phyloP scores from a whole-genome alignment of 148 eudicot genomes.

The Cornus florida region DNA sequence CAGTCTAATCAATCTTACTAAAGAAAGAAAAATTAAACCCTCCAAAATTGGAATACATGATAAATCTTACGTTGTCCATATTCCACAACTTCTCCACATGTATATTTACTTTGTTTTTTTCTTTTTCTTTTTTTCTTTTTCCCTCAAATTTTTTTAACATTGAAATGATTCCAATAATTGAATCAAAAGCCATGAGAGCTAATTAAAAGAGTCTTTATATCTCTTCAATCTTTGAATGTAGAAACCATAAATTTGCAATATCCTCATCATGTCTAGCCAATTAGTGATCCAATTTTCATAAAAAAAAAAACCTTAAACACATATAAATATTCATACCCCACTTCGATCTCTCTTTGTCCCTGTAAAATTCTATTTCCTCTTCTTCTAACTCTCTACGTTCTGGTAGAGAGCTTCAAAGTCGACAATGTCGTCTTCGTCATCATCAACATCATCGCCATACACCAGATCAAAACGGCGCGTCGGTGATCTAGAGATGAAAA shows the following conservation, averaged over 20 bases:
- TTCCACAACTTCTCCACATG: neutral
- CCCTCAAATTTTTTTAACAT: neutral
- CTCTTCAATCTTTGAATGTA: neutral
- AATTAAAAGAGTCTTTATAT: too few species aligned
- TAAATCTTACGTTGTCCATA: slow-evolving; percentile 1
- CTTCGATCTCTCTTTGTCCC: too few species aligned
- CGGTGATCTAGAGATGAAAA: slow-evolving; percentile 11
- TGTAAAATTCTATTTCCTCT: too few species aligned
- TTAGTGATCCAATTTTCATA: too few species aligned
- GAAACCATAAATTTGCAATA: neutral
- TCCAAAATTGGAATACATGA: neutral
- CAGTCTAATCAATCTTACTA: too few species aligned
- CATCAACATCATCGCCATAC: neutral
- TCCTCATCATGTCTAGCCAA: neutral
- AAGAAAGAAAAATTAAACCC: neutral
- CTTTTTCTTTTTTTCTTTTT: neutral
- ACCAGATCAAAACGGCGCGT: neutral
- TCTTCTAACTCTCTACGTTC: too few species aligned
- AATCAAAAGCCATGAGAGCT: neutral
- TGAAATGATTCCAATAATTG: too few species aligned
- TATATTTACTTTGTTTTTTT: neutral
- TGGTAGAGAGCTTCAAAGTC: neutral
- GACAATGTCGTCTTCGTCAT: neutral
- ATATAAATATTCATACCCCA: too few species aligned
- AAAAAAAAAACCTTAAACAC: too few species aligned